These are phyloP conservation scores for Penicillium sp. DNA, from an alignment of 2,329 filamentous ascomycete species.

Conservation along the genomic window DNA sequence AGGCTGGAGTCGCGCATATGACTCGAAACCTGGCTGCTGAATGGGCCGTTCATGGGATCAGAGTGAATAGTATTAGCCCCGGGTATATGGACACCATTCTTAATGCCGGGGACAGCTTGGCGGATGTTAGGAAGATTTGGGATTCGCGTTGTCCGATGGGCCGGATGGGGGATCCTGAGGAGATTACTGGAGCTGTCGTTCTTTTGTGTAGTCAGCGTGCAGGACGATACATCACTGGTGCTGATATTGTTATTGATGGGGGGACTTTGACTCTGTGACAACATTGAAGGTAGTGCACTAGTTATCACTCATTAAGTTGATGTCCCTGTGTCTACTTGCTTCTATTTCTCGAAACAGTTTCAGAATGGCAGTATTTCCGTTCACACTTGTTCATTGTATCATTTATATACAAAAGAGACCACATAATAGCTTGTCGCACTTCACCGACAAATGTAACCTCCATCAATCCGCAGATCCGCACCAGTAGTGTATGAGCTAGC, in stretches of 20 bases:
- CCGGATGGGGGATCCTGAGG: conserved; percentile 62
- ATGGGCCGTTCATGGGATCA: conserved; percentile 68
- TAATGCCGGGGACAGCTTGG: conserved; percentile 63
- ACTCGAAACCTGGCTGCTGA: conserved; percentile 67
- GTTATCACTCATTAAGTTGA: no score
- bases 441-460: conserved; percentile 41
- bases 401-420: background rate
- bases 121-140: conserved; percentile 56
- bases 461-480: conserved; percentile 48
- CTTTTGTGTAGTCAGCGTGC: conserved; percentile 56
- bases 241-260: conserved; percentile 65
- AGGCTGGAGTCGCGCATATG: conserved; percentile 63
- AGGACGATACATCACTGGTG: conserved; percentile 66
- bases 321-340: background rate
- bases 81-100: conserved; percentile 77
- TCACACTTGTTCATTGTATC: background rate
- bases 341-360: background rate
- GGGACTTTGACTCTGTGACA: conserved; percentile 29
- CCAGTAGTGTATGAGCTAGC: conserved; percentile 52
- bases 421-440: background rate
- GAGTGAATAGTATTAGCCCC: conserved; percentile 67
- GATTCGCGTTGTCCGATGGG: conserved; percentile 59
- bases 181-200: conserved; percentile 62
- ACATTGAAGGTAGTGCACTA: no score
- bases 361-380: no score